Conservation (phyloP, 2,329 filamentous ascomycete genomes). For the Trichophyton schoenleinii region DNA sequence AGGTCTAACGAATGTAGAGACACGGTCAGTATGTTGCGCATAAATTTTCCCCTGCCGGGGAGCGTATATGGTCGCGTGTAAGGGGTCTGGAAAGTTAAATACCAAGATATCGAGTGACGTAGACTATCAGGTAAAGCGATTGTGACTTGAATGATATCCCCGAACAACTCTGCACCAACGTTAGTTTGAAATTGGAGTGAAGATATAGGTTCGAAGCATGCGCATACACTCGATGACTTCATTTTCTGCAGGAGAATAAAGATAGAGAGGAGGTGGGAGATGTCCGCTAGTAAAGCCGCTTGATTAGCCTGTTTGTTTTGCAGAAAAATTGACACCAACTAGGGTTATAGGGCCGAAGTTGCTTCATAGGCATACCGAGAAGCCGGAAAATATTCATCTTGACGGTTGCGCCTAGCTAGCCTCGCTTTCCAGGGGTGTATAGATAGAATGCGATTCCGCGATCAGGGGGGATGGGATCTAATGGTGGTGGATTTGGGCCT, state of each 20-base stretch:
- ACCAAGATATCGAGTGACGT: slow-evolving; percentile 85
- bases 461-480: background rate
- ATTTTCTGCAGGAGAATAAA: slow-evolving; percentile 95
- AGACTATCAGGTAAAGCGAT: slow-evolving; percentile 86
- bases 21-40: background rate
- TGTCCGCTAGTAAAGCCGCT: slow-evolving; percentile 53
- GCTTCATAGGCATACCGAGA: slow-evolving; percentile 39
- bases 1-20: slow-evolving; percentile 47
- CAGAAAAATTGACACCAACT: background rate
- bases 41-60: background rate
- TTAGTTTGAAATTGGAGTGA: background rate
- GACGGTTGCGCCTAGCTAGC: slow-evolving; percentile 12
- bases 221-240: slow-evolving; percentile 70
- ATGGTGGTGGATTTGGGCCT: background rate
- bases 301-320: background rate
- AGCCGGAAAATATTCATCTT: slow-evolving; percentile 61
- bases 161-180: slow-evolving; percentile 64
- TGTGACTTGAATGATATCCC: slow-evolving; percentile 99
- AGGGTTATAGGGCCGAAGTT: background rate
- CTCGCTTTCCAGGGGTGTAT: background rate
- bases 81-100: slow-evolving; percentile 15
- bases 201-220: background rate
- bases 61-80: background rate
- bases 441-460: background rate
- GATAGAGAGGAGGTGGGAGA: slow-evolving; percentile 90